A percentile compares a stretch with the other conserved stretches of the same genome.
These are phyloP conservation scores for Talaromyces sp. DNA, from an alignment of 2,329 filamentous ascomycete genomes.

Conservation along the genomic window DNA sequence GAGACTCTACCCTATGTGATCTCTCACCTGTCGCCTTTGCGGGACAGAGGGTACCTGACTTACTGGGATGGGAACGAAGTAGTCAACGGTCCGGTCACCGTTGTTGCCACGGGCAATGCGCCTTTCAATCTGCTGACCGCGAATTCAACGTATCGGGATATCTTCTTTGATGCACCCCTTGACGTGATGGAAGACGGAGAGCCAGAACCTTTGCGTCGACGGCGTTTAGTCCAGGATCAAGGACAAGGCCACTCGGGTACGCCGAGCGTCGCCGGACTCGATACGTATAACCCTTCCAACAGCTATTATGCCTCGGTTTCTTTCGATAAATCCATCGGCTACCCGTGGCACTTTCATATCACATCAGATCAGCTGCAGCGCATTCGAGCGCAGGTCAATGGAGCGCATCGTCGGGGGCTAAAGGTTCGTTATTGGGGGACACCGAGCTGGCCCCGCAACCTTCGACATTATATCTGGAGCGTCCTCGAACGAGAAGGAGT, in stretches of 20 bases:
- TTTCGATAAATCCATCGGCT: slow-evolving; percentile 46
- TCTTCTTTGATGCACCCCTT: slow-evolving; percentile 53
- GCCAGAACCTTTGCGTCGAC: not conserved
- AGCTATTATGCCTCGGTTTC: slow-evolving; percentile 55
- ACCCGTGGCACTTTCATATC: slow-evolving; percentile 46
- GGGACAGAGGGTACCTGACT: slow-evolving; percentile 39
- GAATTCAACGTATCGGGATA: slow-evolving; percentile 46
- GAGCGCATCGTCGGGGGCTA: slow-evolving; percentile 47
- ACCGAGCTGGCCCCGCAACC: slow-evolving; percentile 49
- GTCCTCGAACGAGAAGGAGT: slow-evolving; percentile 50
- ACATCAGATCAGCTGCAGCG: slow-evolving; percentile 39
- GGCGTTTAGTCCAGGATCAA: slow-evolving; percentile 14
- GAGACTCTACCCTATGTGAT: slow-evolving; percentile 22
- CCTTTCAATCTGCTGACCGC: slow-evolving; percentile 41
- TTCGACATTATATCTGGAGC: slow-evolving; percentile 52
- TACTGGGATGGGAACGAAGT: slow-evolving; percentile 36
- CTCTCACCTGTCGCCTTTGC: slow-evolving; percentile 35
- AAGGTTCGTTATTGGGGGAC: slow-evolving; percentile 55
- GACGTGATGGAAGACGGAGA: slow-evolving; percentile 28
- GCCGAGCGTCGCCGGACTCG: slow-evolving; percentile 28
- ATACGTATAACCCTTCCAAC: slow-evolving; percentile 45
- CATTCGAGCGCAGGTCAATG: slow-evolving; percentile 48
- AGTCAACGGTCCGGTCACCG: slow-evolving; percentile 37
- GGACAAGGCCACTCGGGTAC: slow-evolving; percentile 45
- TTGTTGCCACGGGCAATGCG: slow-evolving; percentile 45